These are phyloP conservation scores for Baudoinia panamericana DNA, from an alignment of 495 filamentous ascomycete genomes.

Conservation along the genomic window DNA sequence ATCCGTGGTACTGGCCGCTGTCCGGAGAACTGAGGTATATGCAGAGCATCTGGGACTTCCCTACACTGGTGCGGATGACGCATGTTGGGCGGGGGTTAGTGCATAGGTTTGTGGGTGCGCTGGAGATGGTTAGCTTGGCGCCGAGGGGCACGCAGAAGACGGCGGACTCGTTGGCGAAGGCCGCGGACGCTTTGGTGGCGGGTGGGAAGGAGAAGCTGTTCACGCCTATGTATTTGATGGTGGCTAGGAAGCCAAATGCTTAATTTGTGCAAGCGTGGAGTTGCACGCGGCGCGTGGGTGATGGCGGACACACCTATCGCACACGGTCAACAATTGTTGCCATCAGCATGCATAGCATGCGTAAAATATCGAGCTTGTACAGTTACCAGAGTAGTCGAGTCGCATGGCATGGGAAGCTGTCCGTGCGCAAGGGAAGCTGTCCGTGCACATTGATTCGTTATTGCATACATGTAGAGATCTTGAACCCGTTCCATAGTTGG, in stretches of 20 bases:
- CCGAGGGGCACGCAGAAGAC: slow-evolving; percentile 89
- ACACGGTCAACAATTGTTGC: too few species aligned
- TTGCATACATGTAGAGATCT: too few species aligned
- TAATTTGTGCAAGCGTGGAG: too few species aligned
- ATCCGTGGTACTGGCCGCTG: slow-evolving; percentile 94
- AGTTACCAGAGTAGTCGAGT: too few species aligned
- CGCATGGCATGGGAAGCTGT: too few species aligned
- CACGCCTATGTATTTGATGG: slow-evolving; percentile 99
- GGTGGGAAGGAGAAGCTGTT: slow-evolving; percentile 89
- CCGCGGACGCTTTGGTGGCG: slow-evolving; percentile 76
- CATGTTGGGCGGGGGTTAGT: slow-evolving; percentile 60
- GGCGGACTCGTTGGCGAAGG: slow-evolving; percentile 71
- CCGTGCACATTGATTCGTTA: too few species aligned
- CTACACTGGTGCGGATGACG: slow-evolving; percentile 85
- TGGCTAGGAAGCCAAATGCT: slow-evolving; percentile 65
- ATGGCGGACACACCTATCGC: too few species aligned
- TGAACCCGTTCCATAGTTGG: too few species aligned
- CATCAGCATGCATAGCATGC: too few species aligned
- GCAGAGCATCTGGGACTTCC: slow-evolving; percentile 61
- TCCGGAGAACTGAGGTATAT: slow-evolving; percentile 73
- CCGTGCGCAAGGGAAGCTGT: too few species aligned
- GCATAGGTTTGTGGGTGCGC: slow-evolving; percentile 65
- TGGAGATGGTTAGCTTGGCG: slow-evolving; percentile 64
- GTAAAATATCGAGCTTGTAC: too few species aligned
- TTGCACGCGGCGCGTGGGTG: too few species aligned